Conservation (phyloP, 2,329 filamentous ascomycete species). For the Raffaelea ambrosiae region DNA sequence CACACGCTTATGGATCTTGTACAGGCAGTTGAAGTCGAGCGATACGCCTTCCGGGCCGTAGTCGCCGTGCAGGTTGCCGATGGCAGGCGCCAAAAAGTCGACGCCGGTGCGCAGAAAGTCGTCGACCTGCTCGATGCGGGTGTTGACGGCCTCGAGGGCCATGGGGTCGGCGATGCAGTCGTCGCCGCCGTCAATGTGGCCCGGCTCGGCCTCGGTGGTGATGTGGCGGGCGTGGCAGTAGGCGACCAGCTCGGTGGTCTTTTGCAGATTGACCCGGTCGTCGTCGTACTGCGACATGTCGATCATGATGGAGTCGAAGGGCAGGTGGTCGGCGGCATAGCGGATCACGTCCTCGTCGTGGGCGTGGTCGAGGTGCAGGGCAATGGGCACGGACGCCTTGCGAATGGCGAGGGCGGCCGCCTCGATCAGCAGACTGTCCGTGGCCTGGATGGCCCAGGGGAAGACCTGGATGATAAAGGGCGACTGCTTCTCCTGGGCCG, state of each 20-base stretch:
- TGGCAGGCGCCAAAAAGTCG: slow-evolving; percentile 58
- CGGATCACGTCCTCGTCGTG: slow-evolving; percentile 49
- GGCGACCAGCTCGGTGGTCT: slow-evolving; percentile 52
- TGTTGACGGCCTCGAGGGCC: slow-evolving; percentile 53
- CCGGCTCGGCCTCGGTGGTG: slow-evolving; percentile 62
- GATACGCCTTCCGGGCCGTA: slow-evolving; percentile 26
- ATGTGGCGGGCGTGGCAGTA: slow-evolving; percentile 59
- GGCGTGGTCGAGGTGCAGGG: slow-evolving; percentile 54
- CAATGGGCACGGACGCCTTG: slow-evolving; percentile 43
- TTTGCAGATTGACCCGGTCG: slow-evolving; percentile 58
- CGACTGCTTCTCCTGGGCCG: slow-evolving; percentile 46
- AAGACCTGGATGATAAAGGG: slow-evolving; percentile 62
- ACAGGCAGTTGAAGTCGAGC: slow-evolving; percentile 9
- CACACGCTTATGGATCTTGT: slow-evolving; percentile 1
- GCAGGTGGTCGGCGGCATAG: slow-evolving; percentile 40
- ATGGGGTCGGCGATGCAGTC: slow-evolving; percentile 58
- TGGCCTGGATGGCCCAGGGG: slow-evolving; percentile 60
- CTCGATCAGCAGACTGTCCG: slow-evolving; percentile 40
- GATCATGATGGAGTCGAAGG: slow-evolving; percentile 63
- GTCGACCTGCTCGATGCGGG: slow-evolving; percentile 51
- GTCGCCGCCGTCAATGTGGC: slow-evolving; percentile 58
- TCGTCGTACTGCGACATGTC: slow-evolving; percentile 64
- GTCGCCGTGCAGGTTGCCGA: slow-evolving; percentile 60
- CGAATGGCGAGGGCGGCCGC: slow-evolving; percentile 41
- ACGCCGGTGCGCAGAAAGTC: slow-evolving; percentile 59